phyloP scores from a whole-genome alignment of 139 green algal species.

The Edaphochlamys debaryana region DNA sequence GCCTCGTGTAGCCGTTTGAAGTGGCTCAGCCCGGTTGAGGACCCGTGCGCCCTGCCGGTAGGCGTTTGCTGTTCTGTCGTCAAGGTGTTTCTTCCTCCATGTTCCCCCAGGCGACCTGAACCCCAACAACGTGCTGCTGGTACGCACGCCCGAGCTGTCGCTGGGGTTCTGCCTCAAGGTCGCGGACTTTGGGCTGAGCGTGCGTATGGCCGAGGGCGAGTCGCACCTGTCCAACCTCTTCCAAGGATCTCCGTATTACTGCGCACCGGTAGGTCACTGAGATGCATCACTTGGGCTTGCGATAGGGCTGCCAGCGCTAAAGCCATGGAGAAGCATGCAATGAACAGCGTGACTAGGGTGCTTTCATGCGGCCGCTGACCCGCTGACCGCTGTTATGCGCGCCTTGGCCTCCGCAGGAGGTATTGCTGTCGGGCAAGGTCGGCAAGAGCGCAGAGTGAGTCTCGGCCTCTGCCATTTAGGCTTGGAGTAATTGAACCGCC shows the following conservation, averaged over 20 bases:
- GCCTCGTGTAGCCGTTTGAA: neutral
- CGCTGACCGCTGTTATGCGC: neutral
- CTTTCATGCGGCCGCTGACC: neutral
- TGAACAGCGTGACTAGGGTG: neutral
- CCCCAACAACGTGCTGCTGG: slow-evolving; percentile 41
- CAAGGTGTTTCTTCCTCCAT: neutral
- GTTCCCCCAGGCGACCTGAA: slow-evolving; percentile 48
- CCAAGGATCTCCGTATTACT: slow-evolving; percentile 39
- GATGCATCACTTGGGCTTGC: neutral
- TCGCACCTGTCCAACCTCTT: slow-evolving; percentile 44
- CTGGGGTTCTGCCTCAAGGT: slow-evolving; percentile 40
- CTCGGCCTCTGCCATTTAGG: neutral
- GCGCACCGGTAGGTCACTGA: slow-evolving; percentile 6
- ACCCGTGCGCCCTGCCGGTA: neutral
- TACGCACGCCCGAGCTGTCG: neutral
- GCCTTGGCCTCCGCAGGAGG: slow-evolving; percentile 22
- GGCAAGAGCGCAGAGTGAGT: slow-evolving; percentile 34
- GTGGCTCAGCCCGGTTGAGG: no score
- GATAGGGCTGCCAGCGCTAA: neutral
- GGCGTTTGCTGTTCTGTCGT: no score
- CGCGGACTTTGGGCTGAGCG: slow-evolving; percentile 38
- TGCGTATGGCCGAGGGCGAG: slow-evolving; percentile 27
- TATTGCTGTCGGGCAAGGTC: slow-evolving; percentile 36
- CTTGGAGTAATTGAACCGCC: neutral
- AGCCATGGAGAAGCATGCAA: neutral